Percentiles rank a stretch among this genome's conserved stretches.
Evolutionary conservation across 2,329 filamentous ascomycete species (phyloP).

Genomic region (Trichoderma brevicompactum): DNA sequence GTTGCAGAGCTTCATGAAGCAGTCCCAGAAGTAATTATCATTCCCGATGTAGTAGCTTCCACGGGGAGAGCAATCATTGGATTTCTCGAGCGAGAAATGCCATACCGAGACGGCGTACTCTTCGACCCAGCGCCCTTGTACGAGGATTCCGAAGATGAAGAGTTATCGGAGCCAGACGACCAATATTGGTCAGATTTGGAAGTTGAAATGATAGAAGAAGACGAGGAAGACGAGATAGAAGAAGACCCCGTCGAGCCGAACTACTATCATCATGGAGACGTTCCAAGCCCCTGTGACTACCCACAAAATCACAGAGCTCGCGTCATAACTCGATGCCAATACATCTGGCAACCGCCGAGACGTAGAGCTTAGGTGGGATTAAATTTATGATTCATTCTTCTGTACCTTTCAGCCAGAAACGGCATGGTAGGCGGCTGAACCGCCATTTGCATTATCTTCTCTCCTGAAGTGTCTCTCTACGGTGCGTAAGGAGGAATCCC

Average conservation of each 20-base stretch:
- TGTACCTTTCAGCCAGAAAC: background rate
- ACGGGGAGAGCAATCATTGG: no score
- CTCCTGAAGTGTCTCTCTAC: background rate
- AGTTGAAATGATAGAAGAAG: background rate
- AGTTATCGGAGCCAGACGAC: no score
- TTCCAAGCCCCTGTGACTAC: background rate
- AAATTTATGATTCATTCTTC: background rate
- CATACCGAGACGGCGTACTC: no score
- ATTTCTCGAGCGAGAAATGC: no score
- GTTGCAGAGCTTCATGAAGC: no score
- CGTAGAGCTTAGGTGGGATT: background rate
- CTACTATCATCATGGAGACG: background rate
- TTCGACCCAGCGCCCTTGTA: no score
- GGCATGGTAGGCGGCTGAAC: background rate
- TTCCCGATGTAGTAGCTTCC: no score
- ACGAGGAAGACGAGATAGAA: background rate
- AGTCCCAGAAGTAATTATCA: no score
- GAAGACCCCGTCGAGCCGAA: background rate
- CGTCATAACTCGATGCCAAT: background rate
- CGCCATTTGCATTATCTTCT: background rate
- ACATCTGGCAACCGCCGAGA: background rate
- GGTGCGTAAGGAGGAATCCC: background rate
- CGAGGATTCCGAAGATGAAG: no score
- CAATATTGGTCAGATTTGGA: no score
- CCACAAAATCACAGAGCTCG: background rate